Percentiles rank a stretch among this genome's conserved stretches.
Evolutionary conservation across 2,329 filamentous ascomycete genomes (phyloP).

Genomic region (Colletotrichum sp.): DNA sequence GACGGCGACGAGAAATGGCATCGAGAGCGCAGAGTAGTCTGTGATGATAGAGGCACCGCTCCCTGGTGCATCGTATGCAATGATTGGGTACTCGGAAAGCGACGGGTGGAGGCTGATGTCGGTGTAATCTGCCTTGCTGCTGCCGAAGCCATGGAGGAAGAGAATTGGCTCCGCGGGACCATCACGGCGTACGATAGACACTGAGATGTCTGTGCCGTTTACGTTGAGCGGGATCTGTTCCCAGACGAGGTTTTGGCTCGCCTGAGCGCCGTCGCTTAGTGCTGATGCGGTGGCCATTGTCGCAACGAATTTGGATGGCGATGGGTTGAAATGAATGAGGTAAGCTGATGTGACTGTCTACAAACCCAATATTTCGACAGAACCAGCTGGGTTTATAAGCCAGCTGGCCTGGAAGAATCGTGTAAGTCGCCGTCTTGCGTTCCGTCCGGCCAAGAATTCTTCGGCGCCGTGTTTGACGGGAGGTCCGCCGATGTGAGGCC

Average conservation of each 20-base stretch:
- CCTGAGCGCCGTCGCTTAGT: not conserved
- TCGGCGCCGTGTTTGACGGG: not conserved
- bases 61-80: slow-evolving; percentile 28
- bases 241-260: not conserved
- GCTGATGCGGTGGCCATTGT: not conserved
- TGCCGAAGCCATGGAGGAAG: slow-evolving; percentile 29
- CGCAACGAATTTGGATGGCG: not conserved
- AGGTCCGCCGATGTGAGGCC: not conserved
- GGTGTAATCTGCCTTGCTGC: slow-evolving; percentile 28
- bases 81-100: slow-evolving; percentile 19
- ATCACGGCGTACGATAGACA: not conserved
- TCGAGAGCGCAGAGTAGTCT: slow-evolving; percentile 18
- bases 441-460: not conserved
- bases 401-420: not conserved
- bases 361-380: no score
- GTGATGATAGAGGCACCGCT: slow-evolving; percentile 22
- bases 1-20: slow-evolving; percentile 23
- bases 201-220: slow-evolving; percentile 24
- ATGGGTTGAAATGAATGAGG: no score
- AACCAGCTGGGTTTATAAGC: not conserved
- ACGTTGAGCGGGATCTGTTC: not conserved
- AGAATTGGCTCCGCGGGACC: slow-evolving; percentile 11
- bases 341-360: no score
- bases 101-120: slow-evolving; percentile 22
- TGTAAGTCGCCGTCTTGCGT: not conserved